Evolutionary conservation across 2,329 filamentous ascomycete species (phyloP).

Genomic region (Xylariaceae sp.): DNA sequence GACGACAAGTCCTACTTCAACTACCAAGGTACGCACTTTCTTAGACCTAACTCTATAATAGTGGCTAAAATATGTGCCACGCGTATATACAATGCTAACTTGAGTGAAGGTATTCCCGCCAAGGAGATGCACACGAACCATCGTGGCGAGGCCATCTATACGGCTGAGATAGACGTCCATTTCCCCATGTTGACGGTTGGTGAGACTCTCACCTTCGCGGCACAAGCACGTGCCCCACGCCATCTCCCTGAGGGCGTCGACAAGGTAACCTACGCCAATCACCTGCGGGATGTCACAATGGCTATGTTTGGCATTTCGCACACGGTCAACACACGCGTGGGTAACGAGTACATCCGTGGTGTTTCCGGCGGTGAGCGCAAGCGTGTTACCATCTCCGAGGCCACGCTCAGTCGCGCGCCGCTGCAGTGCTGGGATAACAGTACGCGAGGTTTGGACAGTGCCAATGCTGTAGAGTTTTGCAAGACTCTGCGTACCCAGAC

Average conservation of each 20-base stretch:
- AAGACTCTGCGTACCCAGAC: conserved; percentile 69
- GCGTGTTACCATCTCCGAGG: conserved; percentile 68
- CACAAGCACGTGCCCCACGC: conserved; percentile 70
- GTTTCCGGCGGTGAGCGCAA: conserved; percentile 77
- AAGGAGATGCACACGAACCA: conserved; percentile 79
- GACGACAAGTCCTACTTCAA: conserved; percentile 76
- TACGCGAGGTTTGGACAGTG: conserved; percentile 75
- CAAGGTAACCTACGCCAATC: conserved; percentile 60
- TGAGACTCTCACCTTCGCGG: conserved; percentile 80
- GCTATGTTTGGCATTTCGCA: conserved; percentile 77
- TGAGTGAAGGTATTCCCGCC: conserved; percentile 61
- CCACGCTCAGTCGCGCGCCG: conserved; percentile 62
- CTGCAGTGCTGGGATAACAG: conserved; percentile 75
- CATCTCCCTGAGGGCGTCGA: conserved; percentile 64
- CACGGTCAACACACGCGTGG: conserved; percentile 74
- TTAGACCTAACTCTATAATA: background rate
- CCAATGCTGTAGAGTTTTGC: conserved; percentile 77
- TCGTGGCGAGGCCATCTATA: conserved; percentile 86
- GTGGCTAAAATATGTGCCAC: background rate
- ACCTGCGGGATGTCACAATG: conserved; percentile 75
- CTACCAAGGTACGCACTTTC: conserved; percentile 82
- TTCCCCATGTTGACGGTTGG: conserved; percentile 79
- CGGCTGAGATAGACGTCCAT: conserved; percentile 82
- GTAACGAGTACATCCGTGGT: conserved; percentile 77
- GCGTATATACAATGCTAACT: conserved; percentile 22